Evolutionary conservation across 495 filamentous ascomycete genomes (phyloP), one percentile per base, ranked within the genome.

Genomic region (Sphaerosporella brunnea): DNA sequence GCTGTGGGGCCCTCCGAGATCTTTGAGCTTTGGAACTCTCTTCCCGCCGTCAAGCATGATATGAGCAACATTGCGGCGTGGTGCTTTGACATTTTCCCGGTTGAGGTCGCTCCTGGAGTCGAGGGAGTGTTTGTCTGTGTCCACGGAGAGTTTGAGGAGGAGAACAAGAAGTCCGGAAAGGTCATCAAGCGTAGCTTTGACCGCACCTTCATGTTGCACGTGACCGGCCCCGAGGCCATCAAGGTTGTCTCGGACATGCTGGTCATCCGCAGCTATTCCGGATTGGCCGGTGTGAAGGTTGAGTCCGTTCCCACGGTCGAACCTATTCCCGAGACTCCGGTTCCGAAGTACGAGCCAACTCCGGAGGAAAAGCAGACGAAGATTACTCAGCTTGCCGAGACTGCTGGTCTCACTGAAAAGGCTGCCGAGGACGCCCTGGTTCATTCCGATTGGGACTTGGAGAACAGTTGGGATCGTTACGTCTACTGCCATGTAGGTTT

Each of bases 201-300:
- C 51, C 76, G 88, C 19, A 83, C 76, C 0, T 85, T 96, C 53
- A 67, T 87, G 36, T 68, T 96, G 16, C 84, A 84, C 0, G 85
- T 85, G 3, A 84, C 82, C 26, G 70, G 69, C 4, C 53, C 68
- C 16, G 69, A 71, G 3, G 69, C 71, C 2, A 74, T 94, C 34
- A 71, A 86, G 34, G 82, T 95, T 16, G 68, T 86, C 44, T 85
- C 71, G 59, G 88, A 96, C 62, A 74, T 83, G 55, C 68, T 92
- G 38, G 73, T 73, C 18, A 62, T 93, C 21, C 72, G 80, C 36
- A 69, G 74, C 1, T 81, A 73, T 51, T 75, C 78, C 24, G 78
- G 78, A 26, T 59, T 65, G 25, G 68, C 72, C 25, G 74, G 74
- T 23, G 81, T 75, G 71, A 64, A 65, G 37, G 65, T 67, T 44